These are phyloP conservation scores for Candida sphagnicola DNA, from an alignment of 805 yeast genomes.

Conservation along the genomic window DNA sequence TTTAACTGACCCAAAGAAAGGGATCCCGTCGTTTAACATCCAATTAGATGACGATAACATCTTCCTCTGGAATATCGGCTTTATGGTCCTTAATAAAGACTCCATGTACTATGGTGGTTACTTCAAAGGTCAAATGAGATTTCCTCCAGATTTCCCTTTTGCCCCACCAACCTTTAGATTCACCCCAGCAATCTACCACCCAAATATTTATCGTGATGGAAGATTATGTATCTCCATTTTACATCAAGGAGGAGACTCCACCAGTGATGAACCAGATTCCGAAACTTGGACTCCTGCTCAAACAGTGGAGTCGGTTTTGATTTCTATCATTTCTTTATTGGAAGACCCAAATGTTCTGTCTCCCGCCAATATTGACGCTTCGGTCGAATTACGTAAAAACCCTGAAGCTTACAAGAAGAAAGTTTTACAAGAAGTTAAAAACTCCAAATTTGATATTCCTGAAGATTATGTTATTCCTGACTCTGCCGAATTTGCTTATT, in stretches of 20 bases:
- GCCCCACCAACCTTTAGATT: slow-evolving; percentile 91
- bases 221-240: slow-evolving; percentile 87
- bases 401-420: slow-evolving; percentile 70
- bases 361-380: slow-evolving; percentile 96
- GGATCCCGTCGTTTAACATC: slow-evolving; percentile 57
- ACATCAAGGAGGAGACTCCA: slow-evolving; percentile 87
- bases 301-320: slow-evolving; percentile 85
- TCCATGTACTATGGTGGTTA: slow-evolving; percentile 93
- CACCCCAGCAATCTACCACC: slow-evolving; percentile 91
- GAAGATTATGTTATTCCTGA: slow-evolving; percentile 80
- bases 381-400: slow-evolving; percentile 82
- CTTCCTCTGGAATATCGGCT: slow-evolving; percentile 77
- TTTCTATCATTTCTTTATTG: slow-evolving; percentile 83
- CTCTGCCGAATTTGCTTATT: slow-evolving; percentile 46
- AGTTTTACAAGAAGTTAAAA: slow-evolving; percentile 77
- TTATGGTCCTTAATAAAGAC: slow-evolving; percentile 86
- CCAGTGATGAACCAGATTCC: slow-evolving; percentile 85
- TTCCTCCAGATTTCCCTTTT: slow-evolving; percentile 88
- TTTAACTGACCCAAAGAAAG: slow-evolving; percentile 87
- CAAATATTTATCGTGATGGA: slow-evolving; percentile 93
- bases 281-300: slow-evolving; percentile 96
- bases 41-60: slow-evolving; percentile 56
- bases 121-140: slow-evolving; percentile 89
- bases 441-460: slow-evolving; percentile 83
- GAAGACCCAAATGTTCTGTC: slow-evolving; percentile 93